phyloP scores from a whole-genome alignment of 1,139 yeast species.

The Suhomyces bribrorum region DNA sequence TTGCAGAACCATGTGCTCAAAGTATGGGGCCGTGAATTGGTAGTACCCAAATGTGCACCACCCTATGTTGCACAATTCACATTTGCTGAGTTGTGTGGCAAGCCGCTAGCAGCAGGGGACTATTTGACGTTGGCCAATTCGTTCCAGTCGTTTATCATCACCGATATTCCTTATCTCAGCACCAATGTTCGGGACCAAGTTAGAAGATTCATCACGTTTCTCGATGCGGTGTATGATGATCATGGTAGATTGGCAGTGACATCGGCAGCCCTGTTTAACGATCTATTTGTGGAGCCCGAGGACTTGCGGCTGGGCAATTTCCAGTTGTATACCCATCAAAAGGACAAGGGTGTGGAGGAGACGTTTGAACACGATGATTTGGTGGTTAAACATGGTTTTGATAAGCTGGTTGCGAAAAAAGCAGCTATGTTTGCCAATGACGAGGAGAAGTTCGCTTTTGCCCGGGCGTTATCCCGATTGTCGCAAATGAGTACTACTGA shows the following conservation, averaged over 20 bases:
- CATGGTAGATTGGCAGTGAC: slow-evolving; percentile 88
- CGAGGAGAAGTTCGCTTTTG: slow-evolving; percentile 95
- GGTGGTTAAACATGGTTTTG: slow-evolving; percentile 72
- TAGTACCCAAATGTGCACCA: slow-evolving; percentile 74
- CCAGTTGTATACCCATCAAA: slow-evolving; percentile 44
- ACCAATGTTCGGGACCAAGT: slow-evolving; percentile 79
- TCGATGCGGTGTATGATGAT: slow-evolving; percentile 93
- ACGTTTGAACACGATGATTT: slow-evolving; percentile 59
- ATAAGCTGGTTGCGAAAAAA: slow-evolving; percentile 70
- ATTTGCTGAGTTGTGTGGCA: slow-evolving; percentile 81
- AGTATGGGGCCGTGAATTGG: slow-evolving; percentile 87
- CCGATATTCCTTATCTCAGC: slow-evolving; percentile 88
- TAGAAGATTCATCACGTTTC: slow-evolving; percentile 85
- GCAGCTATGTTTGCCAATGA: slow-evolving; percentile 82
- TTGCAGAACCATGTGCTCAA: slow-evolving; percentile 40
- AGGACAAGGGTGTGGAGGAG: slow-evolving; percentile 39
- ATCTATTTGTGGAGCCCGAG: slow-evolving; percentile 84
- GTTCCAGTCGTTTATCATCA: slow-evolving; percentile 75
- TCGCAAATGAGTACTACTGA: slow-evolving; percentile 93
- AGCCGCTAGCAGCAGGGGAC: slow-evolving; percentile 93
- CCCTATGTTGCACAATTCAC: slow-evolving; percentile 87
- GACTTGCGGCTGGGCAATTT: slow-evolving; percentile 57
- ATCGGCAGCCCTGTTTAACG: slow-evolving; percentile 80
- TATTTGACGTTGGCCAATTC: slow-evolving; percentile 80
- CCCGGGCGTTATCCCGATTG: slow-evolving; percentile 86